These are phyloP conservation scores for Singerocomus inundabilis DNA, from an alignment of 1,284 basidiomycete species.

Conservation along the genomic window DNA sequence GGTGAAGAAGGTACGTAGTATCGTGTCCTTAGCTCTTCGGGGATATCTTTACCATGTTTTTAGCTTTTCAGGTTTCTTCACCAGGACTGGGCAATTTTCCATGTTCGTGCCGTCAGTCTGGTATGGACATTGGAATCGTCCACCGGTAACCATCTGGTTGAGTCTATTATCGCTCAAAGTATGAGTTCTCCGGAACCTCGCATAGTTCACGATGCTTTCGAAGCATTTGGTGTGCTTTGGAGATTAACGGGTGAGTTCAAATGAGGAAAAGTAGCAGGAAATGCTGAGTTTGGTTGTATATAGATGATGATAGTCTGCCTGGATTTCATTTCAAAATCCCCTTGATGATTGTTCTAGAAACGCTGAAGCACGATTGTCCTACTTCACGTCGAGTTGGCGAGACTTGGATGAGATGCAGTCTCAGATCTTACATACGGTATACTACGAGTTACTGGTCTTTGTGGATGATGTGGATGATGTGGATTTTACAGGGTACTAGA, in stretches of 20 bases:
- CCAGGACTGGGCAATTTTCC: slow-evolving; percentile 67
- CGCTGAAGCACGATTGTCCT: slow-evolving; percentile 75
- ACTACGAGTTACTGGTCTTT: slow-evolving; percentile 14
- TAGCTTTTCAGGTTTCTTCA: slow-evolving; percentile 79
- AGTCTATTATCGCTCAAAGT: slow-evolving; percentile 73
- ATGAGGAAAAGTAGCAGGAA: not conserved
- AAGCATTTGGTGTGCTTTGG: slow-evolving; percentile 94
- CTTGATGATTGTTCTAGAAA: slow-evolving; percentile 85
- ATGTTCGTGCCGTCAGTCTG: slow-evolving; percentile 80
- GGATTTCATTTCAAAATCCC: slow-evolving; percentile 83
- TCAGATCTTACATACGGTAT: slow-evolving; percentile 88
- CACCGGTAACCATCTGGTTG: slow-evolving; percentile 63
- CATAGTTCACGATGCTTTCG: slow-evolving; percentile 64
- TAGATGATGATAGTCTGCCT: slow-evolving; percentile 81
- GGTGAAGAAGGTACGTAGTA: slow-evolving; percentile 45
- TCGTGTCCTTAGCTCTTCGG: not conserved
- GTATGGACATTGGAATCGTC: slow-evolving; percentile 81
- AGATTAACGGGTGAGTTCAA: slow-evolving; percentile 70
- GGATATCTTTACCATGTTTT: slow-evolving; percentile 9
- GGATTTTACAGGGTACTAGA: slow-evolving; percentile 68
- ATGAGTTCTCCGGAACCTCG: slow-evolving; percentile 53
- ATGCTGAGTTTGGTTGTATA: slow-evolving; percentile 30
- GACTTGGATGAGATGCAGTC: slow-evolving; percentile 93
- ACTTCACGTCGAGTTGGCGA: slow-evolving; percentile 76
- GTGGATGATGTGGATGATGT: slow-evolving; percentile 5